Evolutionary conservation across 768 basidiomycete genomes (phyloP), one percentile per base, ranked within the genome.

Genomic region (Kwoniella dejecticola): DNA sequence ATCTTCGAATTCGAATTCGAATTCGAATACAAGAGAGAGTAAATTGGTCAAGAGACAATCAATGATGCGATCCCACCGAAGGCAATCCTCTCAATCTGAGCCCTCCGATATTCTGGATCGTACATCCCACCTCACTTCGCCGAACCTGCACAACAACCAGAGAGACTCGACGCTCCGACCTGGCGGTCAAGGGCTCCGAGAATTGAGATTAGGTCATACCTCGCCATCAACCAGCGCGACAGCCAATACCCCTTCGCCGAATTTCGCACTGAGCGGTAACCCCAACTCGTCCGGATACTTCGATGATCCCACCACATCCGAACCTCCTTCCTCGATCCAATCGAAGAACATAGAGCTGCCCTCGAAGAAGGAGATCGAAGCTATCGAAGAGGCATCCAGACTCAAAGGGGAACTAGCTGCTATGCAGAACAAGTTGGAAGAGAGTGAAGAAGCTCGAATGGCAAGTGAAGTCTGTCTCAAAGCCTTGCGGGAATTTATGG

Each of bases 401-500:
- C 49, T 90, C 33, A 85, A 85, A 30, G 82, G 82, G 56, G 89
- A 91, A 72, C 60, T 92, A 30, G 79, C 77, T 42, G 67, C 80
- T 1, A 66, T 87, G 58, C 85, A 85, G 67, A 83, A 85, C 62
- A 89, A 91, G 60, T 80, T 95, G 46, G 81, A 74, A 38, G 92
- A 95, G 72, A 83, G 87, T 0, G 87, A 85, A 63, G 94, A 97
- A 78, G 91, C 90, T 2, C 83, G 86, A 48, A 87, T 91, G 72
- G 94, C 94, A 3, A 90, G 89, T 33, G 92, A 97, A 67, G 84
- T 84, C 0, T 93, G 91, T 74, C 86, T 89, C 66, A 86, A 85
- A 56, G 90, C 89, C 0, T 81, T 98, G 42, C 83, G 92, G 36
- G 88, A 86, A 59, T 97, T 79, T 60, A 79, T 82, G 49, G 73